Conservation (phyloP, 1,284 basidiomycete genomes). For the Malassezia yamatoensis region DNA sequence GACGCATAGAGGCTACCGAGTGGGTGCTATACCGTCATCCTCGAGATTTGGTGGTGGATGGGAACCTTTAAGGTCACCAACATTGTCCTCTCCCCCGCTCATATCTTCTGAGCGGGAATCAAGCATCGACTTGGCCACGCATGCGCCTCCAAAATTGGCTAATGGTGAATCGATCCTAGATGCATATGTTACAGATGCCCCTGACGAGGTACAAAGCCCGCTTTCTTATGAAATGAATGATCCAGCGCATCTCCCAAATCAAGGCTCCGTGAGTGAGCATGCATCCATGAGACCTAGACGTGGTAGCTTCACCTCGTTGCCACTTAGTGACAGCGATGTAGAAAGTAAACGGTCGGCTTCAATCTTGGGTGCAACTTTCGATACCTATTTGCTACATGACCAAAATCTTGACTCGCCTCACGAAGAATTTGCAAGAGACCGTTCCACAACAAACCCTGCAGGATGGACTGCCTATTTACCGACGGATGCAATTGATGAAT, state of each 20-base stretch:
- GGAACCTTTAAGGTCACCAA: background rate
- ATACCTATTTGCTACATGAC: conserved; percentile 5
- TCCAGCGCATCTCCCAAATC: too few species aligned
- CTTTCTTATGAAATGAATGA: background rate
- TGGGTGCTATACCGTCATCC: too few species aligned
- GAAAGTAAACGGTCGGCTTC: background rate
- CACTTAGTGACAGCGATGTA: background rate
- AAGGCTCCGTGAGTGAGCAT: too few species aligned
- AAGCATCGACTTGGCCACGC: conserved; percentile 1
- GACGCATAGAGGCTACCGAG: background rate
- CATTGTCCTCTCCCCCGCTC: background rate
- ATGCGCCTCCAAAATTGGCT: background rate
- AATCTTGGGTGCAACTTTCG: conserved; percentile 7
- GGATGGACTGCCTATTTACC: conserved; percentile 11
- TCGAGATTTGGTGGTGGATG: background rate
- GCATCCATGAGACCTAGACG: background rate
- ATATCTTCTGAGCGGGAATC: background rate
- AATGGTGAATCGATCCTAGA: background rate
- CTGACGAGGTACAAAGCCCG: background rate
- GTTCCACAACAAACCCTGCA: too few species aligned
- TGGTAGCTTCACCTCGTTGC: background rate
- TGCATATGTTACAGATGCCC: background rate
- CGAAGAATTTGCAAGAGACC: background rate
- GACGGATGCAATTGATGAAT: background rate
- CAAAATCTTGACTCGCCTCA: background rate